Evolutionary conservation across 768 basidiomycete species (phyloP).

Genomic region (Tylopilus felleus): DNA sequence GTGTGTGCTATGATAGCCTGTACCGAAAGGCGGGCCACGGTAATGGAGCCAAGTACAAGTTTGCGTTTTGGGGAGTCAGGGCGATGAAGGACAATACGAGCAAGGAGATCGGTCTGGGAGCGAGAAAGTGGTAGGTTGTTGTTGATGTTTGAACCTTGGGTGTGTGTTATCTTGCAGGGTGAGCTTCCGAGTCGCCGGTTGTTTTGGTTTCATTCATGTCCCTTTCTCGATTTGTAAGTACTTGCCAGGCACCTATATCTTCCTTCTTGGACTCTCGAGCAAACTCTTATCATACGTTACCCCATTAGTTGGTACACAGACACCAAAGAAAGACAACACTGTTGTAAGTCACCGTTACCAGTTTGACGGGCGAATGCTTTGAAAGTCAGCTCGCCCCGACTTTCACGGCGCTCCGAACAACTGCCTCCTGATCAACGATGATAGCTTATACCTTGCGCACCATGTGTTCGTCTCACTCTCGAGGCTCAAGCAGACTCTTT

Average conservation of each 20-base stretch:
- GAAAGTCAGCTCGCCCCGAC: too few relatives aligned
- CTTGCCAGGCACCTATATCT: neutral
- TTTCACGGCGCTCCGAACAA: too few relatives aligned
- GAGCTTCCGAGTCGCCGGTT: neutral
- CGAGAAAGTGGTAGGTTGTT: conserved; percentile 14
- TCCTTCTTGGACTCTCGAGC: neutral
- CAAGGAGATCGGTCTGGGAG: conserved; percentile 34
- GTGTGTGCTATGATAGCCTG: conserved; percentile 32
- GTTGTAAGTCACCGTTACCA: too few relatives aligned
- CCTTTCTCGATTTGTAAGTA: conserved; percentile 3
- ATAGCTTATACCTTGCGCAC: too few relatives aligned
- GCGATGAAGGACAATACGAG: conserved; percentile 33
- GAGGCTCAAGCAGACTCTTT: too few relatives aligned
- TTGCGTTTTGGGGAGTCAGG: conserved; percentile 39
- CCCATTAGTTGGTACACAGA: too few relatives aligned
- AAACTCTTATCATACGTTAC: too few relatives aligned
- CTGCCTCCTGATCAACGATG: too few relatives aligned
- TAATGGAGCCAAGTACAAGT: conserved; percentile 25
- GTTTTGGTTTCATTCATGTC: neutral
- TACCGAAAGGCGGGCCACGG: conserved; percentile 38
- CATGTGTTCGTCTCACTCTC: too few relatives aligned
- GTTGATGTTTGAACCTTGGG: neutral
- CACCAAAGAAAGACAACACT: too few relatives aligned
- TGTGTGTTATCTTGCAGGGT: neutral
- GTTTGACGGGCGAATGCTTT: too few relatives aligned